Percentiles rank a stretch among this genome's conserved stretches.
Evolutionary conservation across 1,284 basidiomycete genomes (phyloP).

Genomic region (Heterobasidion occidentale): DNA sequence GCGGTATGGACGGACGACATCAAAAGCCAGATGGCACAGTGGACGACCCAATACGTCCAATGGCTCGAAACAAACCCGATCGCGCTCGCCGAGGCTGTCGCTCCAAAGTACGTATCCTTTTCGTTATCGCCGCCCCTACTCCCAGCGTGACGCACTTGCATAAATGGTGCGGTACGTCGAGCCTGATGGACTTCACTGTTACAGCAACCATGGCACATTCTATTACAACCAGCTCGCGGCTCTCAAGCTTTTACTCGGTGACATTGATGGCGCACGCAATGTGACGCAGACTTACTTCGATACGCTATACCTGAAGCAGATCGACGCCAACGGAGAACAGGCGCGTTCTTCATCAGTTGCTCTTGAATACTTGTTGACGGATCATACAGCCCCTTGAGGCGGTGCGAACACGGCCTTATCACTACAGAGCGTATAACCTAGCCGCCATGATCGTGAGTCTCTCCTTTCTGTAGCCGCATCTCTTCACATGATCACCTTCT

Average conservation of each 20-base stretch:
- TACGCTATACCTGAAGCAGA: slow-evolving; percentile 26
- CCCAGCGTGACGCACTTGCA: slow-evolving; percentile 5
- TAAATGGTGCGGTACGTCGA: neutral
- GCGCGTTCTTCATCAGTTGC: slow-evolving; percentile 7
- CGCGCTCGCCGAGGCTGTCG: slow-evolving; percentile 37
- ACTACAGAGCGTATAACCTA: slow-evolving; percentile 55
- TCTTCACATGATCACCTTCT: neutral
- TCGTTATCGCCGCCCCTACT: neutral
- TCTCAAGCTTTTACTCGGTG: slow-evolving; percentile 28
- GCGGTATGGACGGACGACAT: slow-evolving; percentile 49
- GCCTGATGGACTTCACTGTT: neutral
- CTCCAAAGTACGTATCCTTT: slow-evolving; percentile 44
- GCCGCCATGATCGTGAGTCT: slow-evolving; percentile 8
- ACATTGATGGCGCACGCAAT: slow-evolving; percentile 22
- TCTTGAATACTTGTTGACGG: neutral
- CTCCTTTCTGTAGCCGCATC: neutral
- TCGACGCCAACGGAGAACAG: slow-evolving; percentile 31
- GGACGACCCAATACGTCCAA: slow-evolving; percentile 41
- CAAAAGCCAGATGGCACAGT: slow-evolving; percentile 38
- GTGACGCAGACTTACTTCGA: slow-evolving; percentile 28
- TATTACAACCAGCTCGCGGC: slow-evolving; percentile 34
- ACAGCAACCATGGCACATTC: slow-evolving; percentile 56
- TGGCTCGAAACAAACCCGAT: slow-evolving; percentile 50
- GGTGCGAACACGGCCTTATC: slow-evolving; percentile 43
- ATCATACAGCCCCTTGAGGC: slow-evolving; percentile 25